Evolutionary conservation across 208 protist species (phyloP), one percentile per base, ranked within the genome.

Genomic region (Endotrypanum monterogeii): DNA sequence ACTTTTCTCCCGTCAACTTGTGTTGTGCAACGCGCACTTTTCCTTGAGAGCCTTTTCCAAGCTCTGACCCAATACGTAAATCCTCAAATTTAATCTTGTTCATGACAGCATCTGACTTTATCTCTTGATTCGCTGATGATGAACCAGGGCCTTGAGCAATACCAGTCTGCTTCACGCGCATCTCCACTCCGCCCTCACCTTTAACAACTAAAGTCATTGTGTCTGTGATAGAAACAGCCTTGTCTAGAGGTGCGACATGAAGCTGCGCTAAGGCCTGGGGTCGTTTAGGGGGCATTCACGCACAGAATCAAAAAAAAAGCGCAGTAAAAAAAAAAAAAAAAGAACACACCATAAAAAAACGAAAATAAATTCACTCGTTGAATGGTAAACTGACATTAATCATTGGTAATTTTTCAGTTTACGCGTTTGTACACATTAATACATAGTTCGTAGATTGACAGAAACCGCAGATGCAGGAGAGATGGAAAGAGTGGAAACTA

Each of bases 121-220:
- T 56, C 58, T 80, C 37, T 23, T 69, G 56, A 8, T 61, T 37
- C 5, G 60, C 62, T 20, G 78, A 62, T 39, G 75, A 65, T 46
- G 73, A 44, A 2, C 77, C 55, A 37, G 82, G 74, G 11, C 74
- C 76, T 48, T 85, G 89, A 3, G 87, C 87, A 28, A 95, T 92
- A 41, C 88, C 91, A n/a, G 80, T 89, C 68, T 93, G 84, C 50
- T 97, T 95, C n/a, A 95, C 91, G n/a, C 90, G 88, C 88, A 95
- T 89, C 67, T 94, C 89, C 66, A 87, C 74, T 41, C 90, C 93
- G 14, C 89, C 89, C 69, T 95, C 91, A 32, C 89, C 91, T 67
- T 93, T 94, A n/a, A 97, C 91, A 57, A 95, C 90, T 76, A 97
- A 55, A 0, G 93, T 97, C 81, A 97, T 87, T 1, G 93, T 97